Evolutionary conservation across 805 yeast species (phyloP).

Genomic region (Kazachstania psychrophila): DNA sequence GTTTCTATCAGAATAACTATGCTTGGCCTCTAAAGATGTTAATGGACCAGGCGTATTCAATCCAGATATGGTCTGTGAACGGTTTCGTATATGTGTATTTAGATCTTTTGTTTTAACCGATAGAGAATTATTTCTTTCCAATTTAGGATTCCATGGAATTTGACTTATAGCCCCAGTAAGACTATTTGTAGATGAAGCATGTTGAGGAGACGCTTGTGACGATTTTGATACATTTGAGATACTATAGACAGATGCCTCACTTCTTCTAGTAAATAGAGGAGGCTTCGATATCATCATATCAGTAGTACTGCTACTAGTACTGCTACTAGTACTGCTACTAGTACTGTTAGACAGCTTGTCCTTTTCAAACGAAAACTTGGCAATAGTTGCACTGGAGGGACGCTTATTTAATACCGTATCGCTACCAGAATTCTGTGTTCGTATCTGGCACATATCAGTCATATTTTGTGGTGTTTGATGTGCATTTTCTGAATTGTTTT

Average conservation of each 20-base stretch:
- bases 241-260: constrained; percentile 21
- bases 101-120: constrained; percentile 16
- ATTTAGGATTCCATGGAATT: not conserved
- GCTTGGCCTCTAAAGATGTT: no score
- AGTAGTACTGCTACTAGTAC: not conserved
- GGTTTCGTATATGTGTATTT: constrained; percentile 6
- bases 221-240: constrained; percentile 1
- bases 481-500: not conserved
- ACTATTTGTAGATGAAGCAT: constrained; percentile 1
- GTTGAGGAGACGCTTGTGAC: not conserved
- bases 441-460: not conserved
- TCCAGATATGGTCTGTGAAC: constrained; percentile 12
- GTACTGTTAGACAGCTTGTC: not conserved
- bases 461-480: not conserved
- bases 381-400: no score
- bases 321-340: not conserved
- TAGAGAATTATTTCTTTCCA: constrained; percentile 1
- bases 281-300: constrained; percentile 1
- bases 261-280: constrained; percentile 5
- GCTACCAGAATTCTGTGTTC: not conserved
- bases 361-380: no score
- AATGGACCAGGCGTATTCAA: constrained; percentile 11
- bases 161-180: not conserved
- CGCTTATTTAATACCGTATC: no score
- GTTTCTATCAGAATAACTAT: not conserved